Percentiles rank a stretch among this genome's conserved stretches.
Conservation (phyloP, 352 stramenopile genomes). For the Phytophthora uliginosa region DNA sequence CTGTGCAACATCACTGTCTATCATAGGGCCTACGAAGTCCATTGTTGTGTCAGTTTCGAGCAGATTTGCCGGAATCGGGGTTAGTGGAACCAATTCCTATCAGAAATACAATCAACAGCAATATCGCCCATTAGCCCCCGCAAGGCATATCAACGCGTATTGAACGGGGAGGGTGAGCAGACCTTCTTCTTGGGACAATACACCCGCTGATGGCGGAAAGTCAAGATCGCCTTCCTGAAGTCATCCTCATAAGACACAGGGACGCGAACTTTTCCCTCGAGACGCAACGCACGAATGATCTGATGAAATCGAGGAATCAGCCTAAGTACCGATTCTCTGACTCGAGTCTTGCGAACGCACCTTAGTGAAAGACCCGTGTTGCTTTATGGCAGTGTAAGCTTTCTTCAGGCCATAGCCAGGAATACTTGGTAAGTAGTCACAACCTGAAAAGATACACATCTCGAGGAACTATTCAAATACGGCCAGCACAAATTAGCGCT, state of each 20-base stretch:
- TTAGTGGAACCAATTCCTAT: slow-evolving; percentile 76
- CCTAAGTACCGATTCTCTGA: neutral
- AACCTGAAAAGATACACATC: slow-evolving; percentile 94
- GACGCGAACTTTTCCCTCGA: slow-evolving; percentile 74
- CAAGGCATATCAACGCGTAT: neutral
- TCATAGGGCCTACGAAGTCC: slow-evolving; percentile 75
- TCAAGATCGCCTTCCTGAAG: slow-evolving; percentile 68
- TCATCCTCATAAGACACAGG: slow-evolving; percentile 68
- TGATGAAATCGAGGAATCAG: slow-evolving; percentile 27
- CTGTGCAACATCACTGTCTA: slow-evolving; percentile 52
- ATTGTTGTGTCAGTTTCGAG: slow-evolving; percentile 42
- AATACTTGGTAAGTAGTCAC: slow-evolving; percentile 90
- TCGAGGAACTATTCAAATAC: slow-evolving; percentile 71
- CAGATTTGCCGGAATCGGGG: slow-evolving; percentile 51
- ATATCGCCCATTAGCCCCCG: neutral
- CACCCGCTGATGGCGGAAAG: slow-evolving; percentile 79
- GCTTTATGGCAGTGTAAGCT: slow-evolving; percentile 75
- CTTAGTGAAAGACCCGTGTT: slow-evolving; percentile 75
- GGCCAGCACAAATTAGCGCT: neutral
- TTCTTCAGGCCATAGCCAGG: slow-evolving; percentile 88
- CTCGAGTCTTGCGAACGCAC: slow-evolving; percentile 28
- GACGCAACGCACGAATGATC: slow-evolving; percentile 67
- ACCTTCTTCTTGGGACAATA: slow-evolving; percentile 72
- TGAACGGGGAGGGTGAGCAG: neutral
- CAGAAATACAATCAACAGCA: slow-evolving; percentile 1